A percentile compares a stretch with the other conserved stretches of the same genome.
Conservation (phyloP, 108 stramenopile genomes). For the Parietichytrium sp. region DNA sequence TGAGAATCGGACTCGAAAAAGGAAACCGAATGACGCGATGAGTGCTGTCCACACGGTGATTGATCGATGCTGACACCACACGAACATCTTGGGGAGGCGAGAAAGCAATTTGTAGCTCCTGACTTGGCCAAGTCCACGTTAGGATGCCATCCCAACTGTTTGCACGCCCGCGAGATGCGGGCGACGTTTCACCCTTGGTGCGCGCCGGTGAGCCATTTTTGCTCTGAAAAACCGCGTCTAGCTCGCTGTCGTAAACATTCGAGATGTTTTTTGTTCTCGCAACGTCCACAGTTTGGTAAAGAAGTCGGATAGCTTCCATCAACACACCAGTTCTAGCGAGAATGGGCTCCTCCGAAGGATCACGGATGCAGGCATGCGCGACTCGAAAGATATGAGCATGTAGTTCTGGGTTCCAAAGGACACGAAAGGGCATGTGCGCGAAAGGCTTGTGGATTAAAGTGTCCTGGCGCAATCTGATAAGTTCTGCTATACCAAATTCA, state of each 20-base stretch:
- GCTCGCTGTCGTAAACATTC: neutral
- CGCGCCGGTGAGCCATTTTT: too few species aligned
- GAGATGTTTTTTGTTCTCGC: neutral
- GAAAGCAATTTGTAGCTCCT: neutral
- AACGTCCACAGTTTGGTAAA: neutral
- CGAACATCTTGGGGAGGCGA: neutral
- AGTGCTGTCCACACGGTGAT: conserved; percentile 1
- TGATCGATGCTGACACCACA: neutral
- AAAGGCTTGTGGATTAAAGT: conserved; percentile 1
- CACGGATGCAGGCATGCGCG: neutral
- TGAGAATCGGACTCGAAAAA: neutral
- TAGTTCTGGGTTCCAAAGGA: neutral
- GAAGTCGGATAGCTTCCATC: neutral
- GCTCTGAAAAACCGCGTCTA: neutral
- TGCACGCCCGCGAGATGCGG: too few species aligned
- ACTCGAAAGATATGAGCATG: neutral
- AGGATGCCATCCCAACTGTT: conserved; percentile 4
- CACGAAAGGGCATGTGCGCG: neutral
- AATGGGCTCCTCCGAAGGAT: neutral
- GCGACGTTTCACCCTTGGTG: too few species aligned
- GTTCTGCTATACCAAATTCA: neutral
- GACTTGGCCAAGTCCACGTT: neutral
- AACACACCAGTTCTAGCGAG: neutral
- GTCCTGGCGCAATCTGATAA: neutral
- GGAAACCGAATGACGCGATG: neutral